phyloP scores from a whole-genome alignment of 2,329 filamentous ascomycete species.

The Aspergillus sp. region DNA sequence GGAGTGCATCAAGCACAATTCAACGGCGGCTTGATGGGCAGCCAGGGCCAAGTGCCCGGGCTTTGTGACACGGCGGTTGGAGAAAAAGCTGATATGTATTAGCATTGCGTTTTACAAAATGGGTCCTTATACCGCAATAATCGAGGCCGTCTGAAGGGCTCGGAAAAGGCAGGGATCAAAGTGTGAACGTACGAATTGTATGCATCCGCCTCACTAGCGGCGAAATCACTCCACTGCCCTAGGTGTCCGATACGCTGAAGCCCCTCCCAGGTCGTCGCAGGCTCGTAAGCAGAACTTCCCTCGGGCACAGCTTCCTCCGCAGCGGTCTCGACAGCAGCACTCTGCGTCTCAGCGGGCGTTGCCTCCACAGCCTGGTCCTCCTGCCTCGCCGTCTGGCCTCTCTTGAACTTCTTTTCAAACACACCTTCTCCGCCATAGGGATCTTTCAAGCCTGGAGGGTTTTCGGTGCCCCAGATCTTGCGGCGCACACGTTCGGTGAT shows the following conservation, averaged over 20 bases:
- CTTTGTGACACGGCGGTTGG: constrained; percentile 35
- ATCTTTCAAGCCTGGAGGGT: constrained; percentile 50
- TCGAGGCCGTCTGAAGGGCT: not conserved
- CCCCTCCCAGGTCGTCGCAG: constrained; percentile 52
- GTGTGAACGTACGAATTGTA: constrained; percentile 42
- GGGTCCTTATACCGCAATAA: not conserved
- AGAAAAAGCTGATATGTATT: constrained; percentile 33
- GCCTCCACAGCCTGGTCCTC: constrained; percentile 16
- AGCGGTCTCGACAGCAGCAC: constrained; percentile 8
- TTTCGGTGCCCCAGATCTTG: constrained; percentile 52
- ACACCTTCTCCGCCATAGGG: constrained; percentile 46
- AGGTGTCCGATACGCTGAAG: constrained; percentile 56
- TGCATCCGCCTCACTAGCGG: constrained; percentile 36
- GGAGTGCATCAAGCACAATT: constrained; percentile 52
- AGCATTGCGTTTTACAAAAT: not conserved
- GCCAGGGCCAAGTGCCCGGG: constrained; percentile 39
- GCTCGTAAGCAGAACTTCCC: constrained; percentile 41
- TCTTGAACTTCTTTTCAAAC: constrained; percentile 29
- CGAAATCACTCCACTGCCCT: constrained; percentile 40
- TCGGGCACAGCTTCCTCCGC: constrained; percentile 13
- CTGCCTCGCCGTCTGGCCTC: constrained; percentile 16
- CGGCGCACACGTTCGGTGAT: constrained; percentile 48
- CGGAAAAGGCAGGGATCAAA: constrained; percentile 10
- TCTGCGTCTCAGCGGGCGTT: constrained; percentile 12
- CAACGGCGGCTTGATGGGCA: constrained; percentile 58